Evolutionary conservation across 23 red algal genomes (phyloP), one percentile per base, ranked within the genome.

Genomic region (Pyropia yezoensis): DNA sequence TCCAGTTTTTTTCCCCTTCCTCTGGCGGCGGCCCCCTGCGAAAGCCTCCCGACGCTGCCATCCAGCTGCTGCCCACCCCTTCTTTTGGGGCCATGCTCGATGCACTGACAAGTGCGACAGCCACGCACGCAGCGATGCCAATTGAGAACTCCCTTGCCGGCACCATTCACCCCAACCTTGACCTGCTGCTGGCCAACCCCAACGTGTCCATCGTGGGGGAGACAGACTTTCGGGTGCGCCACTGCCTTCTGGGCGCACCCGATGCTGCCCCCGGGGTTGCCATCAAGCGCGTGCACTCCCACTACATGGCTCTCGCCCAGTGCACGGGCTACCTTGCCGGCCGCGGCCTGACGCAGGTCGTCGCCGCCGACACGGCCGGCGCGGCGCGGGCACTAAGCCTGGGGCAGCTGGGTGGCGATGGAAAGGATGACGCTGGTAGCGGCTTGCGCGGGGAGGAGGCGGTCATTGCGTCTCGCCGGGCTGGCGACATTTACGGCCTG

Each of bases 131-230:
- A 9, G 74, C 78, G 27, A 49, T 97, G 33, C 93, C 93, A 23
- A 90, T 97, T 30, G 85, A 97, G 33, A 97, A 97, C 79, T 82
- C 73, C 19, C 63, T 97, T 24, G 93, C 93, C 7, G 93, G 93
- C 24, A 90, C 93, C 25, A 97, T 97, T 59, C 85, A 97, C 59
- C 52, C 61, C 17, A 97, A 90, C 67, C 75, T 79, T 52, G 93
- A 97, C 63, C 68, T 87, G 55, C 60, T 97, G 7, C 56, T 97
- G 11, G 66, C 71, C 27, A 52, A 97, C 60, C 28, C 23, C 9
- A 29, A 80, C 49, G 45, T 97, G 18, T 59, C 65, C 15, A 90
- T 97, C 25, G 85, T 97, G 28, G 93, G 93, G 25, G 93, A 97
- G 63, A 59, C 86, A 1, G 93, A 97, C 57, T 79, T 97, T 24